phyloP scores from a whole-genome alignment of 2,329 filamentous ascomycete genomes.

The Fusarium sp. region DNA sequence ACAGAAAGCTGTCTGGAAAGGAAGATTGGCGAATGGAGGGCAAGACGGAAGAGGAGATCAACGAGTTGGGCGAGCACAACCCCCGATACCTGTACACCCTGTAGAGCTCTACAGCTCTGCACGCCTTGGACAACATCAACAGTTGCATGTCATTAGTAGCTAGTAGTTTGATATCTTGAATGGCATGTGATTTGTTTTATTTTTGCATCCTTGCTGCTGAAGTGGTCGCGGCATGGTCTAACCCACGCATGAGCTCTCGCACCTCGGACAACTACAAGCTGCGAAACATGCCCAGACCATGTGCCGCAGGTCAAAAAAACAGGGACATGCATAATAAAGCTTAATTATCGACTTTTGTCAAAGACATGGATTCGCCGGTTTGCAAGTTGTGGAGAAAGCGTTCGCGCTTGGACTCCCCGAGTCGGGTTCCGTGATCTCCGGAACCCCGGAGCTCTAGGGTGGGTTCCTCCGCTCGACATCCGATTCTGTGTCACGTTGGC shows the following conservation, averaged over 20 bases:
- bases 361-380: not conserved
- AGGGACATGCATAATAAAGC: not conserved
- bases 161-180: not conserved
- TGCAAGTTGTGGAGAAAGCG: not conserved
- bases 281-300: not conserved
- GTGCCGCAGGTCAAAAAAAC: not conserved
- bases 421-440: not conserved
- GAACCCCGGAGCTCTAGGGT: not conserved
- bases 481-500: not conserved
- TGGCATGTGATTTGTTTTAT: not conserved
- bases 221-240: not conserved
- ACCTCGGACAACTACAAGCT: not conserved
- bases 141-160: not conserved
- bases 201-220: not conserved
- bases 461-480: not conserved
- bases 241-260: not conserved
- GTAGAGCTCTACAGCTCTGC: not conserved
- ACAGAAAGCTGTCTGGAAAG: conserved; percentile 6
- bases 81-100: conserved; percentile 13
- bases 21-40: conserved; percentile 14
- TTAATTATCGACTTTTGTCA: not conserved
- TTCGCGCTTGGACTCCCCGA: not conserved
- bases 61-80: conserved; percentile 4
- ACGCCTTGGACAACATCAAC: not conserved
- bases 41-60: conserved; percentile 10